phyloP scores from a whole-genome alignment of 179 eudicot species.

The Camellia oleifera region DNA sequence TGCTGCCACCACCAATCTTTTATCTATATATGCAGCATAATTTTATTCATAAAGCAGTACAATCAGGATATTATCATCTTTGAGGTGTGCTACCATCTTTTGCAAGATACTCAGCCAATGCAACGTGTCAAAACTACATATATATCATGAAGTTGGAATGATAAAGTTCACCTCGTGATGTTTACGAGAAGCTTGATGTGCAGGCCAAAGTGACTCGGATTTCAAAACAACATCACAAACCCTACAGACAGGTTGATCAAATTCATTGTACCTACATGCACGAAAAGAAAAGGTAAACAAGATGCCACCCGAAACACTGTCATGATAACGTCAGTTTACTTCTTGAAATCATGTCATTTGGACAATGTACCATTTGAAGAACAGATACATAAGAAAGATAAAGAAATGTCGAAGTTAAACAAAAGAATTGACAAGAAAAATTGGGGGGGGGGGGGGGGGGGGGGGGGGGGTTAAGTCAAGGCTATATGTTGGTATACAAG shows the following conservation, averaged over 20 bases:
- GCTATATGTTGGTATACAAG: background rate
- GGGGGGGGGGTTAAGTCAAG: background rate
- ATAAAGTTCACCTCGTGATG: constrained; percentile 73
- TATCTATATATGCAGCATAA: background rate
- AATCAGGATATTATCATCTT: background rate
- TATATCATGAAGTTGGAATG: background rate
- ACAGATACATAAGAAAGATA: background rate
- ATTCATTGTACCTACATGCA: constrained; percentile 72
- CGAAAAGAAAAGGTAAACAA: constrained; percentile 10
- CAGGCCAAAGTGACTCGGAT: constrained; percentile 79
- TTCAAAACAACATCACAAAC: constrained; percentile 74
- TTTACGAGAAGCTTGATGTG: constrained; percentile 86
- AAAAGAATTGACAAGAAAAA: background rate
- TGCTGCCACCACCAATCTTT: background rate
- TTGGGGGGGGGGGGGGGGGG: no score
- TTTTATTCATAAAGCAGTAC: background rate
- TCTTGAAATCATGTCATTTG: background rate
- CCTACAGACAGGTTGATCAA: constrained; percentile 82
- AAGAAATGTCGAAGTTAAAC: background rate
- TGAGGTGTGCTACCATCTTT: background rate
- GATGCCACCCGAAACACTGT: background rate
- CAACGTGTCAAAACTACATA: background rate
- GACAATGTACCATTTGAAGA: background rate
- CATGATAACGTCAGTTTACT: background rate
- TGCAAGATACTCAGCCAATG: background rate